Base-by-base conservation (phyloP, 192 early-diverging fungal species). In the Allomyces javanicus region DNA sequence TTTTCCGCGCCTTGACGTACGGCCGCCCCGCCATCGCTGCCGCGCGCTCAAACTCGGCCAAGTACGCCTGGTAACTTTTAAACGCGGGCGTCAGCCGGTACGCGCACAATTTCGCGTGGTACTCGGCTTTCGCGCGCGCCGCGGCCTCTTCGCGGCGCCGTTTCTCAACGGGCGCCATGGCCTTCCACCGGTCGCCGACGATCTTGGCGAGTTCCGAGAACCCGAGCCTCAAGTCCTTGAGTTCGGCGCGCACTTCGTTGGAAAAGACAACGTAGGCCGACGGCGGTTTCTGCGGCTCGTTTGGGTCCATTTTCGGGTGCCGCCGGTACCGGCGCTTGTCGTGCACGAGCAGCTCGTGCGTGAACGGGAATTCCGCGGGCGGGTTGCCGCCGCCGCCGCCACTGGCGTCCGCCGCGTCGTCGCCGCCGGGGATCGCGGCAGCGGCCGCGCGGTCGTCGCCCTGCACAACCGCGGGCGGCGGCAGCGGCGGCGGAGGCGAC, bases 231-330 rank as follows among this genome's bases (percentile, higher is more conserved):
- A 70, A 40, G 9, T 68, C 65, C 24, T 70, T 65, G 5, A 76
- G 61, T 61, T 79, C 77, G 33, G 65, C 69, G 22, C 77, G 69
- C 22, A 79, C 74, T 44, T 73, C 63, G 61, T 79, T 74, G 43
- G 76, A 70, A 50, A 77, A 79, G 68, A 75, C 72, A 3, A 79
- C 77, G 72, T 79, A 79, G 1, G 77, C 77, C 2, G 77, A 79
- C 14, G 70, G 65, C 1, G 77, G 77, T 68, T 79, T 79, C 12
- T 72, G 40, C 23, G 77, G 77, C 9, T 72, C 77, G 26, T 75
- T 75, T 27, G 72, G 70, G 63, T 79, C 77, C 3, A 73, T 70
- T 69, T 78, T 78, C 0, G 77, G 73, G 61, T 78, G 77, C 21
- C 77, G 68, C 25, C 71, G 71, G 62, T 78, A 78, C 67, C 76